Evolutionary conservation across 192 early-diverging fungal species (phyloP), one percentile per base, ranked within the genome.

Genomic region (Coemansia nantahalensis): DNA sequence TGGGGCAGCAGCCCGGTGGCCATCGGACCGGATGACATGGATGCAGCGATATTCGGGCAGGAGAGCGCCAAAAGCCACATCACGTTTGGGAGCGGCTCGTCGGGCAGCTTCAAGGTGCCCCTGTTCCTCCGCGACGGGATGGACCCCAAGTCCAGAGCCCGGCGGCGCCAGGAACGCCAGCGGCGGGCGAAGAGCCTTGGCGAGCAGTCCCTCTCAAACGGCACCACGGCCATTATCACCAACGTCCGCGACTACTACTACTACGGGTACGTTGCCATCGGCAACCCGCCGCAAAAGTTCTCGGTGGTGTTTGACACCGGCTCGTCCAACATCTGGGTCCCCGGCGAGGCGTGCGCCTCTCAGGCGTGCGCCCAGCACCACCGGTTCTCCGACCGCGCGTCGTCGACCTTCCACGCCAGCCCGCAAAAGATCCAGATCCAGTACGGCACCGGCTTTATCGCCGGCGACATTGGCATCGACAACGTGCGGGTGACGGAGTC

Each of bases 401-500:
- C 90, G 0, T 45, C 46, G 5, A 86, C 90, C 12, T 94, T 82
- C 73, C 68, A 56, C 23, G 51, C 79, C 35, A 65, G 54, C 16
- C 22, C 39, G 5, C 54, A 77, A 30, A 78, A 82, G 43, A 96
- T 99, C 77, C 84, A 89, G 32, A 95, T 99, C 61, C 92, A 86
- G 47, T 99, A 99, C 52, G 95, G 95, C 32, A 84, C 86, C 30
- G 97, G 95, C 15, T 82, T 87, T 13, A 81, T 99, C 35, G 94
- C 97, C 49, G 97, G 97, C 18, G 82, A 97, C 48, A 88, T 97
- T 48, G 88, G 86, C 64, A 65, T 76, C 38, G 94, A 96, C 45
- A 76, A 57, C 1, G 57, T 76, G 17, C 60, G 65, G 23, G 59
- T 76, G 10, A 39, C 78, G 6, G 60, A 51, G 12, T 48, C 57